Percentiles rank a stretch among this genome's conserved stretches.
These are phyloP conservation scores for Tetrapisispora nanseiensis DNA, from an alignment of 805 yeast genomes.

Conservation along the genomic window DNA sequence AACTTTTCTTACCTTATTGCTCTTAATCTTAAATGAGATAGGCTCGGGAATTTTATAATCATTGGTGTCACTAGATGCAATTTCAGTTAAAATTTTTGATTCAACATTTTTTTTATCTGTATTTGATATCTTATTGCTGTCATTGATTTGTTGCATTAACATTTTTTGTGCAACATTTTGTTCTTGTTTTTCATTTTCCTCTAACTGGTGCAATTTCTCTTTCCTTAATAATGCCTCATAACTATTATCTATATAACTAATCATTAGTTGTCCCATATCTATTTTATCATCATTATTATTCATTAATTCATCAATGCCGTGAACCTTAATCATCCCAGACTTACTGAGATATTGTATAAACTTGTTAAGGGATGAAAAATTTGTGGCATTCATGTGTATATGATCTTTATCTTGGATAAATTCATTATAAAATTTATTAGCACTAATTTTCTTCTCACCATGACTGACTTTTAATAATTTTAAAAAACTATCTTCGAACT, in stretches of 20 bases:
- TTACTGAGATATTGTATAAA: slow-evolving; percentile 55
- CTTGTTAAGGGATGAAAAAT: slow-evolving; percentile 59
- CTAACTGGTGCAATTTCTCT: slow-evolving; percentile 31
- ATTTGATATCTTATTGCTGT: background rate
- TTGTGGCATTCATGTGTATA: slow-evolving; percentile 84
- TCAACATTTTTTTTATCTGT: too few species aligned
- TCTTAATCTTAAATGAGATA: background rate
- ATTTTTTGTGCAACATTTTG: slow-evolving; percentile 35
- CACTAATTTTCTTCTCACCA: slow-evolving; percentile 71
- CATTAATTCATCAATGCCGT: slow-evolving; percentile 31
- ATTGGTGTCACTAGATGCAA: too few species aligned
- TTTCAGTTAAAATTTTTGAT: too few species aligned
- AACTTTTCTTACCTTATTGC: background rate
- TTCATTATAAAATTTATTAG: slow-evolving; percentile 84
- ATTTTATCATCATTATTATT: slow-evolving; percentile 21
- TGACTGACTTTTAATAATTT: slow-evolving; percentile 54
- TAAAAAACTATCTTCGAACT: slow-evolving; percentile 58
- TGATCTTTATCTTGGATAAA: slow-evolving; percentile 76
- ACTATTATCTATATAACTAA: slow-evolving; percentile 48
- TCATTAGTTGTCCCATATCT: slow-evolving; percentile 33
- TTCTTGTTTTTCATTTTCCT: slow-evolving; percentile 33
- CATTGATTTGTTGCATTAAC: slow-evolving; percentile 45
- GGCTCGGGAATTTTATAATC: too few species aligned
- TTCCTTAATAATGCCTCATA: slow-evolving; percentile 38
- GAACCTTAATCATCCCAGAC: slow-evolving; percentile 47